Evolutionary conservation across 2,329 filamentous ascomycete genomes (phyloP).

Genomic region (Nemania abortiva): DNA sequence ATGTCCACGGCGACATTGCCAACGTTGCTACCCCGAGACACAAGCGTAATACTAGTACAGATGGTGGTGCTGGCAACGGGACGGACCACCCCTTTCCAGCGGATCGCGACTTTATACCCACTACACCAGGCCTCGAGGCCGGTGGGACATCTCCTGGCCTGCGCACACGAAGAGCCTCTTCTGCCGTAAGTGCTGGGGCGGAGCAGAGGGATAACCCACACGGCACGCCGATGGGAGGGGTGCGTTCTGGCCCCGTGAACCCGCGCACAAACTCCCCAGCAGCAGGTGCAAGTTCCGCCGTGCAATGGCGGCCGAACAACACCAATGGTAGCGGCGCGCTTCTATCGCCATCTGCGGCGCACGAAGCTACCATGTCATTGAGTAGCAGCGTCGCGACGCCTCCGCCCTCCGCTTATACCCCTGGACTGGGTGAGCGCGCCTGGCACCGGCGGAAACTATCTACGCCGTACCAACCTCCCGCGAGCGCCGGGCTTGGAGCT

Average conservation of each 20-base stretch:
- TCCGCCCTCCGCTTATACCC: constrained; percentile 35
- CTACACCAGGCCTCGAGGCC: constrained; percentile 46
- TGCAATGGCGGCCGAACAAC: constrained; percentile 19
- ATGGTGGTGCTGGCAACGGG: not conserved
- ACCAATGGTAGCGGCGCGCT: not conserved
- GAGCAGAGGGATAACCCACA: constrained; percentile 35
- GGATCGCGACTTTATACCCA: constrained; percentile 40
- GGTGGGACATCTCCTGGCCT: constrained; percentile 36
- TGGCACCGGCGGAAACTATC: constrained; percentile 49
- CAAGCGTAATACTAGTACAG: not conserved
- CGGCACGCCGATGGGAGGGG: constrained; percentile 37
- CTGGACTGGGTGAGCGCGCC: constrained; percentile 46
- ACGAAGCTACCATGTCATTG: constrained; percentile 18
- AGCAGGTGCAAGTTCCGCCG: constrained; percentile 28
- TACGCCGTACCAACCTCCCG: constrained; percentile 39
- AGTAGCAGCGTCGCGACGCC: not conserved
- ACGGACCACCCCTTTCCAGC: constrained; percentile 17
- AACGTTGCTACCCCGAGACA: not conserved
- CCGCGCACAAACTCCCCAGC: not conserved
- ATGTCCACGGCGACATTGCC: constrained; percentile 1
- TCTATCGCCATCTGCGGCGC: constrained; percentile 1
- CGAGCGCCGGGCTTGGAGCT: not conserved
- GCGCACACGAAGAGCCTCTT: constrained; percentile 32
- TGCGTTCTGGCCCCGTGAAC: constrained; percentile 34
- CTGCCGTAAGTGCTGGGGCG: not conserved